phyloP scores from a whole-genome alignment of 305 asterid species.

The Withania somnifera region DNA sequence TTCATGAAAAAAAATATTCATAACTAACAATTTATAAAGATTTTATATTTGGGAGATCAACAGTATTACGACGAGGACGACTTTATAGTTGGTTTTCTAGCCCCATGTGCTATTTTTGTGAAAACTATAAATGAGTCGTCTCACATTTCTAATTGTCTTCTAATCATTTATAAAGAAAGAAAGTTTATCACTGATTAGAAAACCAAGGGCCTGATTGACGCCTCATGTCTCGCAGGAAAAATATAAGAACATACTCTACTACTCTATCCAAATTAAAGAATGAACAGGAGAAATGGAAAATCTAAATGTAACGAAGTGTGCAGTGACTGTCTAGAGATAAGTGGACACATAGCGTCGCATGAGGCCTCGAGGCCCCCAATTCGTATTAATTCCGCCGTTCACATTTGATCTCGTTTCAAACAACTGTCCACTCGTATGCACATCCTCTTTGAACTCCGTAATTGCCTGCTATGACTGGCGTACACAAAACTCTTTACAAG shows the following conservation, averaged over 20 bases:
- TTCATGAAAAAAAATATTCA: neutral
- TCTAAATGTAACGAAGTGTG: neutral
- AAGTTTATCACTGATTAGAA: constrained; percentile 13
- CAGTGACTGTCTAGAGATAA: constrained; percentile 3
- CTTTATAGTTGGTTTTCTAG: too few species aligned
- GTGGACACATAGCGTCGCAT: constrained; percentile 24
- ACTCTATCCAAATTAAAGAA: too few species aligned
- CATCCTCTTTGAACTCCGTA: too few species aligned
- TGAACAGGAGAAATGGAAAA: neutral
- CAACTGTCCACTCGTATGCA: too few species aligned
- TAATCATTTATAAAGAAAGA: neutral
- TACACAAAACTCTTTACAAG: too few species aligned
- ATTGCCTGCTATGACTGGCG: too few species aligned
- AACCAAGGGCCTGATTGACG: constrained; percentile 7
- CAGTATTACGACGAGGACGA: too few species aligned
- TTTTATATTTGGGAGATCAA: too few species aligned
- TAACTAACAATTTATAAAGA: neutral
- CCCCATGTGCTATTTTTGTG: too few species aligned
- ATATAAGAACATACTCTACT: neutral
- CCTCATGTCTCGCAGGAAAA: constrained; percentile 7
- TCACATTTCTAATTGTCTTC: too few species aligned
- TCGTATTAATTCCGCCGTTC: neutral
- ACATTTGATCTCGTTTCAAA: neutral
- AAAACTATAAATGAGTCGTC: too few species aligned
- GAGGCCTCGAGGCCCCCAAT: constrained; percentile 7